Evolutionary conservation across 495 filamentous ascomycete genomes (phyloP), one percentile per base, ranked within the genome.

Genomic region (Articulospora tetracladia): DNA sequence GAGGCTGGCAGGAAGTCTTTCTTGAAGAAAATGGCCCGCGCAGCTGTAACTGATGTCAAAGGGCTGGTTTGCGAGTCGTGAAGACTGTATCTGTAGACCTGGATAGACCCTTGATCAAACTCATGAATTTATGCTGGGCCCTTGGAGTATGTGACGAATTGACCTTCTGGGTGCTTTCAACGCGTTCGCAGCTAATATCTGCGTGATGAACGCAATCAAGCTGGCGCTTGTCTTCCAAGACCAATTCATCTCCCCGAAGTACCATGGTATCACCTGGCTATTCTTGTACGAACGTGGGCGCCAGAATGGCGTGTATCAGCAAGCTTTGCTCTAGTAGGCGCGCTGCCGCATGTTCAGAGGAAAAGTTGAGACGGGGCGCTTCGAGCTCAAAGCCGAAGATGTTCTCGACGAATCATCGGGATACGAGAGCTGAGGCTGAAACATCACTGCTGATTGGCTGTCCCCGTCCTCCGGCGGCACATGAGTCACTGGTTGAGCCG

Each of bases 1-100:
- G 90, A 93, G 73, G 87, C 89, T 8, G 92, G 97, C 66, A 80
- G 88, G 70, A 80, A 82, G 69, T 79, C 79, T 46, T 80, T 92
- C 67, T 72, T 98, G 73, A 98, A 97, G 78, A 88, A 86, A 76
- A 87, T 92, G 67, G 90, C 90, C 1, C 77, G 91, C 68, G 82
- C 83, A 59, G 92, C 84, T 12, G 93, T 92, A 4, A 78, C 76
- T 12, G 89, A 91, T 76, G 83, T 83, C 51, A 83, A 77, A 57
- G 55, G 41, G 26, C 63, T 79, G 48, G 66, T 78, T 59, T 61
- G 52, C 27, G 58, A 69, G 36, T 53, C 58, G 19, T 69, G 69
- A 72, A 22, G 41, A 34, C 27, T 30, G 17, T 25, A 23, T 26
- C 59, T n/a, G 55, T 55, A 50, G 20, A 50, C 23, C 47, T 50